These are phyloP conservation scores for Gamarada debralockiae DNA, from an alignment of 495 filamentous ascomycete genomes.

Conservation along the genomic window DNA sequence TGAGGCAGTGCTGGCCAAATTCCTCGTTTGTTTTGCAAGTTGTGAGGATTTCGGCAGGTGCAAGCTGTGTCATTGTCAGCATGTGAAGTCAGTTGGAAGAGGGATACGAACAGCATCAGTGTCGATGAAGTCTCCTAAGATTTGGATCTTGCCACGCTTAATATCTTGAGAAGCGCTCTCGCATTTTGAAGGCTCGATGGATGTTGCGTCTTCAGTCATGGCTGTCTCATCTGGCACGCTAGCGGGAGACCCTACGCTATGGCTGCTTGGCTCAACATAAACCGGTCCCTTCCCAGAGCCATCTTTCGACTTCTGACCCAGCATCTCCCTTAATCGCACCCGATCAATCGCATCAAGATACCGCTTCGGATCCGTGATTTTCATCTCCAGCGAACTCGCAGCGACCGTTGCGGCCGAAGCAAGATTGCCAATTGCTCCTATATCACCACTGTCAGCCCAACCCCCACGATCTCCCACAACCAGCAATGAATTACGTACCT, in stretches of 20 bases:
- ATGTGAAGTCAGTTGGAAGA: background rate
- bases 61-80: conserved; percentile 15
- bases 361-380: conserved; percentile 28
- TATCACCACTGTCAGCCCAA: background rate
- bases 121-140: conserved; percentile 39
- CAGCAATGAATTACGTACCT: conserved; percentile 25
- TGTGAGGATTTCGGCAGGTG: conserved; percentile 32
- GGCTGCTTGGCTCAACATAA: conserved; percentile 17
- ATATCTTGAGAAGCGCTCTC: background rate
- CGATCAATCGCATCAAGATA: conserved; percentile 28
- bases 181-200: background rate
- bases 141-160: conserved; percentile 29
- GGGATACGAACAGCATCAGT: conserved; percentile 31
- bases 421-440: conserved; percentile 40
- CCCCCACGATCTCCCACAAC: background rate
- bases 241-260: background rate
- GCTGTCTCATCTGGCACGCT: background rate
- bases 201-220: background rate
- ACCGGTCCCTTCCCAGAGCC: background rate
- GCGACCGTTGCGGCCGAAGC: conserved; percentile 39
- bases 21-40: conserved; percentile 24
- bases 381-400: conserved; percentile 37
- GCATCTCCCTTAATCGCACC: conserved; percentile 21
- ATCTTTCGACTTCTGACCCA: conserved; percentile 7
- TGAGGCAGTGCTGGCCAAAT: conserved; percentile 32